These are phyloP conservation scores for Amphirosellinia nigrospora DNA, from an alignment of 495 filamentous ascomycete species.

Conservation along the genomic window DNA sequence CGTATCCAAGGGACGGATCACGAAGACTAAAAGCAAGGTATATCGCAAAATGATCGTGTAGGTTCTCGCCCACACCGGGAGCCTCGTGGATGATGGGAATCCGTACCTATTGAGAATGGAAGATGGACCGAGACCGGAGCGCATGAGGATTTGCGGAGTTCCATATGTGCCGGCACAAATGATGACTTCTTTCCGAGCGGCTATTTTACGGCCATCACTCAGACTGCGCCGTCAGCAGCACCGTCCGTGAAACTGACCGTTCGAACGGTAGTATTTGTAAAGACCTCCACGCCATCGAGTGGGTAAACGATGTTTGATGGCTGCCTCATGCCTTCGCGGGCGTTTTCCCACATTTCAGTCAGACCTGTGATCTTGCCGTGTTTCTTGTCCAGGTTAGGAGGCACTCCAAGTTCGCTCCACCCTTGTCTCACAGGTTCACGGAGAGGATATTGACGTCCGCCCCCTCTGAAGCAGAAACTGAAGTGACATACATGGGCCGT, in stretches of 20 bases:
- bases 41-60: slow-evolving; percentile 32
- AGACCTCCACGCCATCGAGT: slow-evolving; percentile 34
- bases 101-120: slow-evolving; percentile 24
- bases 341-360: slow-evolving; percentile 42
- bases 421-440: slow-evolving; percentile 32
- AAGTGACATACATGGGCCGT: slow-evolving; percentile 40
- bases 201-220: slow-evolving; percentile 34
- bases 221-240: slow-evolving; percentile 38
- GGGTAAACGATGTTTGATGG: slow-evolving; percentile 41
- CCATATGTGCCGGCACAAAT: slow-evolving; percentile 27
- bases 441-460: slow-evolving; percentile 41
- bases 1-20: slow-evolving; percentile 42
- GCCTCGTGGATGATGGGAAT: slow-evolving; percentile 28
- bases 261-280: slow-evolving; percentile 40
- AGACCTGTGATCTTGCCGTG: slow-evolving; percentile 40
- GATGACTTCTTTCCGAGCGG: slow-evolving; percentile 31
- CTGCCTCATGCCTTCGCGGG: slow-evolving; percentile 43
- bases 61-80: slow-evolving; percentile 28
- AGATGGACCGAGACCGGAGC: slow-evolving; percentile 30
- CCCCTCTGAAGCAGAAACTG: slow-evolving; percentile 26
- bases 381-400: slow-evolving; percentile 33
- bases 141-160: slow-evolving; percentile 31
- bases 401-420: slow-evolving; percentile 37
- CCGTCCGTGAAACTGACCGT: slow-evolving; percentile 35
- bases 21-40: slow-evolving; percentile 39